A percentile compares a stretch with the other conserved stretches of the same genome.
Evolutionary conservation across 495 filamentous ascomycete species (phyloP).

Genomic region (Penicillium subrubescens): DNA sequence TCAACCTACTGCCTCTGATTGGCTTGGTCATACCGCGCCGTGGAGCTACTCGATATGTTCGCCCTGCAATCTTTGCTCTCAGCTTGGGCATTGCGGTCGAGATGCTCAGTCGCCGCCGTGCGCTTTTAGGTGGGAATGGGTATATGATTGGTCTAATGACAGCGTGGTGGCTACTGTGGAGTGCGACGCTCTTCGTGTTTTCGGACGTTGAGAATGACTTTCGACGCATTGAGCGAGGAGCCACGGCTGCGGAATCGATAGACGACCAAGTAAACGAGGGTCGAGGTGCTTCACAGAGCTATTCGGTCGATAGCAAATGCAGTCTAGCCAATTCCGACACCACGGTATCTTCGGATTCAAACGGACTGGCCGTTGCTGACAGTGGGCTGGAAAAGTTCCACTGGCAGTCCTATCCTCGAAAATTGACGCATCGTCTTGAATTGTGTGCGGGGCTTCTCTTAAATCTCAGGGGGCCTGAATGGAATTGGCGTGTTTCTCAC

Average conservation of each 20-base stretch:
- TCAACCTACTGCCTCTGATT: constrained; percentile 32
- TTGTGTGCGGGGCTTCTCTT: constrained; percentile 72
- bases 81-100: constrained; percentile 48
- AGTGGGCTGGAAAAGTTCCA: constrained; percentile 20
- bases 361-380: not conserved
- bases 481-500: constrained; percentile 69
- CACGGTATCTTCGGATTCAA: not conserved
- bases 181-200: constrained; percentile 60
- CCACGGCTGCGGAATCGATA: not conserved
- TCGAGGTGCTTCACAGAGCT: not conserved
- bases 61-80: constrained; percentile 59
- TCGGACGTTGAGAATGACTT: constrained; percentile 67
- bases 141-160: constrained; percentile 70
- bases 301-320: not conserved
- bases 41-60: constrained; percentile 28
- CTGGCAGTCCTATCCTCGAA: constrained; percentile 75
- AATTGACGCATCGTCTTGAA: constrained; percentile 62
- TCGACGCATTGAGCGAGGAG: constrained; percentile 58
- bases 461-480: constrained; percentile 74
- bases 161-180: constrained; percentile 70
- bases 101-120: constrained; percentile 45
- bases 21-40: constrained; percentile 38
- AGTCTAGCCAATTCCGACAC: not conserved
- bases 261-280: not conserved
- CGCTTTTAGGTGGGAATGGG: constrained; percentile 58